A percentile compares a stretch with the other conserved stretches of the same genome.
Evolutionary conservation across 2,329 filamentous ascomycete species (phyloP).

Genomic region (Aureobasidium leucospermi): DNA sequence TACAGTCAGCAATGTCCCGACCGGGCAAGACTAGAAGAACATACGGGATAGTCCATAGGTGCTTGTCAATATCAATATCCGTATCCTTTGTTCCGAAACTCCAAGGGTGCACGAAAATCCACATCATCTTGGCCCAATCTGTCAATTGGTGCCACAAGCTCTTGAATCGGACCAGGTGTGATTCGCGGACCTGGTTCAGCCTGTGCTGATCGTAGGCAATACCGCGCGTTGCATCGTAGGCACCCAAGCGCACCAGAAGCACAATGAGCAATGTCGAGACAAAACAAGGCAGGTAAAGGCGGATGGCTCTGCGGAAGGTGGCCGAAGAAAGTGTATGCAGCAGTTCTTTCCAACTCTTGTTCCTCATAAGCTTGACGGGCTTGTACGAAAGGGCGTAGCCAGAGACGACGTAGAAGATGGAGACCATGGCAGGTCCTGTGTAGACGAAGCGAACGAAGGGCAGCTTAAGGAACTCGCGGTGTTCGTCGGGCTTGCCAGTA

Average conservation of each 20-base stretch:
- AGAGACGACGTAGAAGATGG: constrained; percentile 56
- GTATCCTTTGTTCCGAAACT: constrained; percentile 9
- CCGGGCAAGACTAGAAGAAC: background rate
- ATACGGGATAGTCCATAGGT: constrained; percentile 51
- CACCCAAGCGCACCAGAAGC: constrained; percentile 3
- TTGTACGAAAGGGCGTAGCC: constrained; percentile 52
- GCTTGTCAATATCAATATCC: constrained; percentile 33
- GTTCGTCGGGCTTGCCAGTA: constrained; percentile 15
- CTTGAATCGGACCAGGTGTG: constrained; percentile 10
- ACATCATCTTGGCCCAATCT: constrained; percentile 33
- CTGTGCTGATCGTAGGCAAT: constrained; percentile 15
- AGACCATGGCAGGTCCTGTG: constrained; percentile 50
- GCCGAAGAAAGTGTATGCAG: constrained; percentile 18
- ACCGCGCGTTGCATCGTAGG: constrained; percentile 16
- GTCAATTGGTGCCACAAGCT: constrained; percentile 18
- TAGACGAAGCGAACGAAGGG: constrained; percentile 49
- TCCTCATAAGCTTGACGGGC: constrained; percentile 18
- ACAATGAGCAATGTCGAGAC: constrained; percentile 19
- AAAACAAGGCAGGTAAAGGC: constrained; percentile 20
- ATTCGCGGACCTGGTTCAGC: constrained; percentile 14
- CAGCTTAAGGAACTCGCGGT: constrained; percentile 34
- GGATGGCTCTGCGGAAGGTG: constrained; percentile 19
- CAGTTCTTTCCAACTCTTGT: constrained; percentile 24
- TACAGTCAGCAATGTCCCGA: constrained; percentile 27
- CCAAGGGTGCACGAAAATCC: constrained; percentile 15